A percentile compares a stretch with the other conserved stretches of the same genome.
These are phyloP conservation scores for Melaleuca alternifolia DNA, from an alignment of 345 rosid genomes.

Conservation along the genomic window DNA sequence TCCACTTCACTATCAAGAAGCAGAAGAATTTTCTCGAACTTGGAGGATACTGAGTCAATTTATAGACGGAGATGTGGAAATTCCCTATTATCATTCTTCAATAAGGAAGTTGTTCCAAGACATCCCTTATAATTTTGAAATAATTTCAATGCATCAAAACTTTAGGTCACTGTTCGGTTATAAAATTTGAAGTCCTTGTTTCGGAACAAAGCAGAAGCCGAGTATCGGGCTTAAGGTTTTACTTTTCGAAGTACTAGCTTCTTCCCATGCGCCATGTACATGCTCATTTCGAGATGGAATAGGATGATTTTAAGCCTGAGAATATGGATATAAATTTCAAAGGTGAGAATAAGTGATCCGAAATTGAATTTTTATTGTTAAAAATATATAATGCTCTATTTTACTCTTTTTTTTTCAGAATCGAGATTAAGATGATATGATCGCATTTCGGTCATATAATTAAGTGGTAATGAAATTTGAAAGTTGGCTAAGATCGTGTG, in stretches of 20 bases:
- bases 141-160: neutral
- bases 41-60: neutral
- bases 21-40: neutral
- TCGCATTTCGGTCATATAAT: neutral
- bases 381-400: neutral
- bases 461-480: neutral
- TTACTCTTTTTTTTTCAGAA: neutral
- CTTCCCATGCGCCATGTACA: too few relatives aligned
- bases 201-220: neutral
- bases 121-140: neutral
- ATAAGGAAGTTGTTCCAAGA: neutral
- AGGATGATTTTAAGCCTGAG: neutral
- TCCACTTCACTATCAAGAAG: neutral
- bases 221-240: neutral
- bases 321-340: neutral
- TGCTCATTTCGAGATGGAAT: neutral
- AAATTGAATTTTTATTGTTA: neutral
- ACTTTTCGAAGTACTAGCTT: neutral
- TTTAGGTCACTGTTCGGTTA: neutral
- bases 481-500: neutral
- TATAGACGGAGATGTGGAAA: neutral
- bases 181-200: neutral
- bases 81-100: neutral
- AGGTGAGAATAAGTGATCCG: neutral
- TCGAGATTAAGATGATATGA: neutral